phyloP scores from a whole-genome alignment of 2,329 filamentous ascomycete species.

The Calonectria honghensis region DNA sequence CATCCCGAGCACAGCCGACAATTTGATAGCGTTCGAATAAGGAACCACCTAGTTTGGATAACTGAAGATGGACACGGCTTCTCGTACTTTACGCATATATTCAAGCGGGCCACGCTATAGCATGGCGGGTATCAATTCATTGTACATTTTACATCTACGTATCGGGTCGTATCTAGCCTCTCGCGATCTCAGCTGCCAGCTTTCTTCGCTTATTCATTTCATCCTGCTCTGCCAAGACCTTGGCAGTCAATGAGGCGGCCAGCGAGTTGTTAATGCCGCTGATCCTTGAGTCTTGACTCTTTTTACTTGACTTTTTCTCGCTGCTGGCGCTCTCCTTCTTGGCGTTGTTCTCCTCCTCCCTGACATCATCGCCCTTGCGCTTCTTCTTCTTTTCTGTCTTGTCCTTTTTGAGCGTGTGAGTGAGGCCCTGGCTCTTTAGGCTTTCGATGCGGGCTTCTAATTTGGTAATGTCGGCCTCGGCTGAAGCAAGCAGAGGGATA shows the following conservation, averaged over 20 bases:
- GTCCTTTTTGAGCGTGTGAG: constrained; percentile 92
- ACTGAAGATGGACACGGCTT: background rate
- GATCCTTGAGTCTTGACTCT: constrained; percentile 59
- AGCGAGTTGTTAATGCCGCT: constrained; percentile 90
- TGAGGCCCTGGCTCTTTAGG: constrained; percentile 82
- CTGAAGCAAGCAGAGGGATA: constrained; percentile 86
- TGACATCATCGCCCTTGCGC: constrained; percentile 71
- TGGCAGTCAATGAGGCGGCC: constrained; percentile 89
- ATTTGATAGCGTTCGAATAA: background rate
- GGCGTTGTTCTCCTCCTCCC: constrained; percentile 65
- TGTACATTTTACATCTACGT: constrained; percentile 27
- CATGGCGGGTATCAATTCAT: constrained; percentile 52
- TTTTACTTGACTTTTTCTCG: constrained; percentile 55
- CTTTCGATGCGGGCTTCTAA: constrained; percentile 80
- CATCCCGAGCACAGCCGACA: background rate
- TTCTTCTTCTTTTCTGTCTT: constrained; percentile 80
- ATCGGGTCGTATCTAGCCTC: constrained; percentile 5
- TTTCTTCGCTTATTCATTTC: constrained; percentile 87
- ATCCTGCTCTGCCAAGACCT: constrained; percentile 91
- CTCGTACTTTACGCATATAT: background rate
- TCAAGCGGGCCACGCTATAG: background rate
- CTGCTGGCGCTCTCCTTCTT: constrained; percentile 67
- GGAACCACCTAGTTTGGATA: background rate
- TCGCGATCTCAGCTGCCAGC: constrained; percentile 63
- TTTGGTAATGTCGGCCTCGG: constrained; percentile 81